Evolutionary conservation across 2,329 filamentous ascomycete species (phyloP), one percentile per base, ranked within the genome.

Genomic region (Apiospora sp.): DNA sequence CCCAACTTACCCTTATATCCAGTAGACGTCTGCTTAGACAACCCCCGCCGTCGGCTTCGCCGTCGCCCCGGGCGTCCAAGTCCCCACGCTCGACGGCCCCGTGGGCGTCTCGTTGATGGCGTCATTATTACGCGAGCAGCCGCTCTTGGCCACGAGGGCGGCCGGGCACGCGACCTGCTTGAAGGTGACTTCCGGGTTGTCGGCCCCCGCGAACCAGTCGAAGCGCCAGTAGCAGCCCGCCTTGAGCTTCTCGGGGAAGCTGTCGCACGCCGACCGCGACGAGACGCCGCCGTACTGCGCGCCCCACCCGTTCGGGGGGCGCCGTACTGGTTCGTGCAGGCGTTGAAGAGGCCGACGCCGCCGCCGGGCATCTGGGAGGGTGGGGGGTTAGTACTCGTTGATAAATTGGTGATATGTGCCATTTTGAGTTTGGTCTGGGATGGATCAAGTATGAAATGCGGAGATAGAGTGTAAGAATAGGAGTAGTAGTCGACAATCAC

Each of bases 201-300:
- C 87, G 68, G 88, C 85, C 74, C 86, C 86, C 75, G 84, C 77
- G 81, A 91, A 91, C 89, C 89, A 92, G 82, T 91, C 88, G 78
- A 91, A 92, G 73, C 89, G 88, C 88, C 89, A 92, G 79, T 87
- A 83, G 82, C 90, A 92, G 12, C 90, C 90, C 13, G 81, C 83
- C 82, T 89, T 87, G 70, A 92, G 83, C 49, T 84, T 82, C 49
- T 78, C 81, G 0, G 90, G 90, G 81, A 90, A 88, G 70, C 79
- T 78, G 73, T 85, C 82, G 81, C 90, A 92, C 44, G 87, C 84
- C 69, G 82, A 81, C 71, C 86, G 83, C 69, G 84, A 84, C 27
- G 82, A 81, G 74, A 91, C 83, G 68, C 90, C 90, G 67, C 90
- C 90, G 80, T 91, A 92, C 72, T 85, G 85, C 71, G 86, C 84